Base-by-base conservation (phyloP, 805 yeast species). In the Wickerhamiella allomyrinae region DNA sequence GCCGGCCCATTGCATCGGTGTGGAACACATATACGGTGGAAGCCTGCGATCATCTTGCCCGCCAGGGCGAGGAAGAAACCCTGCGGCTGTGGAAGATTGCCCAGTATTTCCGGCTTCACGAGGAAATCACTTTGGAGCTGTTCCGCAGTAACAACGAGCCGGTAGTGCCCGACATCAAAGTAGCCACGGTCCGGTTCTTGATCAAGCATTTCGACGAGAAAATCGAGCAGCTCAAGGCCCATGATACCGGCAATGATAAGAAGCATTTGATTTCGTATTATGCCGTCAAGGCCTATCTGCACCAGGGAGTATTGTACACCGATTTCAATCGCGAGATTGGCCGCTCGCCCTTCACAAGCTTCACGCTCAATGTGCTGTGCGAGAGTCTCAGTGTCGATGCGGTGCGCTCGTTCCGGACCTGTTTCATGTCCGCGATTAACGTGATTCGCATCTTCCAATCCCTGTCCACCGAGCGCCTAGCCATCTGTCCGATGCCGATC, bases 21-120 rank as follows among this genome's bases (percentile, higher is more conserved):
- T 62, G 60, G 60, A 58, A 62, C 35, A 70, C 73, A 1, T 77
- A 71, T 49, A 70, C 79, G 37, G 77, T 77, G 43, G 76, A 72
- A 41, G 76, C 83, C 49, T 77, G 78, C 51, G 46, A 53, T 1
- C 43, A 57, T n/a, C 11, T 36, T 20, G 19, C 24, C 13, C 10
- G 39, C 3, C 20, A 15, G 6, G 20, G 20, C 29, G 39, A 36
- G 15, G 56, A 80, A 41, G 75, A 70, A 38, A 49, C 54, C 0
- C 51, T 67, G 9, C 57, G 59, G 9, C 48, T 61, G 7, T 51
- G 46, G 47, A 45, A 47, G 17, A 56, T 81, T 40, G 79, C 83
- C 0, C 51, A 68, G 1, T 71, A 78, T 57, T 74, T 79, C 10
- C 69, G 76, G 46, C 49, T 83, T 46, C 74, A 73, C 46, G 72